Percentiles rank a stretch among this genome's conserved stretches.
Evolutionary conservation across 2,329 filamentous ascomycete species (phyloP).

Genomic region (Parascedosporium putredinis): DNA sequence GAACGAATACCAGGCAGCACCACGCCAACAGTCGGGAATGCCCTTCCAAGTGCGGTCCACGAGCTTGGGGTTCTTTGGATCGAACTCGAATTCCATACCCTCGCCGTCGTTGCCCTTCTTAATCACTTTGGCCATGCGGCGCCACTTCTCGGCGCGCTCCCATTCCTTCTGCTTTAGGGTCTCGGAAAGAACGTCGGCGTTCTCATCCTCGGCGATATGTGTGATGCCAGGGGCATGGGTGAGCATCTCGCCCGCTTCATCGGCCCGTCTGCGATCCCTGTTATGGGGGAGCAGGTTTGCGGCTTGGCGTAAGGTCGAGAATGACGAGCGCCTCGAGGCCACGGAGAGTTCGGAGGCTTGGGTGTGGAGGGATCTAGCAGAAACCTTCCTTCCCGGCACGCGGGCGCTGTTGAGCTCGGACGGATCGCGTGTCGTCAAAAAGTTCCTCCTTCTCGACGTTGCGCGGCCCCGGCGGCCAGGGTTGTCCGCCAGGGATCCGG

Average conservation of each 20-base stretch:
- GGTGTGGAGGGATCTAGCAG: conserved; percentile 48
- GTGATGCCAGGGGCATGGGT: conserved; percentile 46
- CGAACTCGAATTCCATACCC: conserved; percentile 66
- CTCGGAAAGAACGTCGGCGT: conserved; percentile 40
- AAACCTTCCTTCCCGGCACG: conserved; percentile 43
- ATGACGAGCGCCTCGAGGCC: conserved; percentile 40
- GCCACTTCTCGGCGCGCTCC: conserved; percentile 55
- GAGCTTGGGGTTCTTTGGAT: conserved; percentile 70
- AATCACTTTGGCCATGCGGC: conserved; percentile 51
- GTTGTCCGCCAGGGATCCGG: conserved; percentile 25
- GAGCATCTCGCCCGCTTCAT: conserved; percentile 59
- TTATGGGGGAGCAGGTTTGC: conserved; percentile 52
- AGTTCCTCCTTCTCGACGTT: conserved; percentile 24
- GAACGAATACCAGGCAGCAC: conserved; percentile 91
- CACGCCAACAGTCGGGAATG: conserved; percentile 90
- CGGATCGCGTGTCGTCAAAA: conserved; percentile 26
- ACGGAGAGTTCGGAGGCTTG: conserved; percentile 42
- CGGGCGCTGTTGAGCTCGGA: conserved; percentile 26
- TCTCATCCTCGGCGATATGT: conserved; percentile 45
- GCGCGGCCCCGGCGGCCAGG: conserved; percentile 7
- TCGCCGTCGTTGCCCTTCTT: conserved; percentile 39
- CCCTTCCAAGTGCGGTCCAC: conserved; percentile 95
- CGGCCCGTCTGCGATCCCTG: conserved; percentile 48
- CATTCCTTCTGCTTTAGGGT: conserved; percentile 52
- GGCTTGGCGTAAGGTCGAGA: conserved; percentile 46